These are phyloP conservation scores for Colletotrichum tropicale DNA, from an alignment of 2,329 filamentous ascomycete species.

Conservation along the genomic window DNA sequence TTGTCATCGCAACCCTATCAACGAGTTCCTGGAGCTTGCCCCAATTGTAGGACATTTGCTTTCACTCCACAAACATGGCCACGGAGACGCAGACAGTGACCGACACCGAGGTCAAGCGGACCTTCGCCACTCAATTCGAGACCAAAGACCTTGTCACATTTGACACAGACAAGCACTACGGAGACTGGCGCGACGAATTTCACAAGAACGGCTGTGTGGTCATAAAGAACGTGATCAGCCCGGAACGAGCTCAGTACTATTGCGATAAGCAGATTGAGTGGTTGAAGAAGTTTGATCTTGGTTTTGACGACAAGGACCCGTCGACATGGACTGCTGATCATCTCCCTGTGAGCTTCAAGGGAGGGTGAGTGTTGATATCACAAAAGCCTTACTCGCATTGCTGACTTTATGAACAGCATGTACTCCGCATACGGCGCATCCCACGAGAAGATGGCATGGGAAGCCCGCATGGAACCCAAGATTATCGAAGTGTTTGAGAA, in stretches of 20 bases:
- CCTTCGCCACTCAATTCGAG: constrained; percentile 24
- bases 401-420: constrained; percentile 30
- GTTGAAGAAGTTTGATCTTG: constrained; percentile 43
- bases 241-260: constrained; percentile 42
- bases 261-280: constrained; percentile 42
- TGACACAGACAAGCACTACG: constrained; percentile 29
- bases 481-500: constrained; percentile 44
- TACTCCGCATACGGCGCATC: constrained; percentile 40
- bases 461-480: constrained; percentile 43
- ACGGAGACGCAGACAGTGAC: constrained; percentile 12
- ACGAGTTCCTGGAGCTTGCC: background rate
- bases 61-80: background rate
- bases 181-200: constrained; percentile 50
- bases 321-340: constrained; percentile 46
- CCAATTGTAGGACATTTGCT: rapidly evolving
- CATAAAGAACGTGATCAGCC: constrained; percentile 41
- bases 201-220: constrained; percentile 42
- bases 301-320: constrained; percentile 41
- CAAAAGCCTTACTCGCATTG: background rate
- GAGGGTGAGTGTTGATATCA: constrained; percentile 21
- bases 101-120: background rate
- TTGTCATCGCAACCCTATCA: background rate
- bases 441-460: constrained; percentile 49
- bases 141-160: constrained; percentile 27
- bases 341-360: constrained; percentile 46